These are phyloP conservation scores for Mycena vitilis DNA, from an alignment of 768 basidiomycete species.

Conservation along the genomic window DNA sequence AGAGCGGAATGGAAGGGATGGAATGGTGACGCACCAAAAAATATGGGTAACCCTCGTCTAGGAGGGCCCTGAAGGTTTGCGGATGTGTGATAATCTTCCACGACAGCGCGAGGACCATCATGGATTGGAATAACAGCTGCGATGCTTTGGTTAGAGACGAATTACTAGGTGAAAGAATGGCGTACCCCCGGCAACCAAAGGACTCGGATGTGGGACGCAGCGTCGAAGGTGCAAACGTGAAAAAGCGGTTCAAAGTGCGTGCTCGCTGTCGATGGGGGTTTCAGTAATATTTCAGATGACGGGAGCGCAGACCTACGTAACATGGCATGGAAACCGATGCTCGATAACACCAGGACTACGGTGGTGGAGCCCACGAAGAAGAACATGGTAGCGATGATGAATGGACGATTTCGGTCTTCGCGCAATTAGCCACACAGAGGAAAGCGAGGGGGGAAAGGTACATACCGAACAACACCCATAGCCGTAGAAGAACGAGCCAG, in stretches of 20 bases:
- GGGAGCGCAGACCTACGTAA: not conserved
- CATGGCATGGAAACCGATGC: not conserved
- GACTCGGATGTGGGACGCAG: not conserved
- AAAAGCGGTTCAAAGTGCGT: not conserved
- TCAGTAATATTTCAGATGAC: not conserved
- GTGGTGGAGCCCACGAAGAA: constrained; percentile 1
- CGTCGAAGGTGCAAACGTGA: not conserved
- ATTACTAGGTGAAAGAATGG: not conserved
- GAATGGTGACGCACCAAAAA: constrained; percentile 11
- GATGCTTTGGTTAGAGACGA: not conserved
- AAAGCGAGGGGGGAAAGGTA: not conserved
- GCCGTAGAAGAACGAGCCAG: constrained; percentile 52
- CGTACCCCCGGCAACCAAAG: constrained; percentile 22
- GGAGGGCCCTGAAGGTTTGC: not conserved
- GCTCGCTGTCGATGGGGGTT: not conserved
- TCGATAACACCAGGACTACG: not conserved
- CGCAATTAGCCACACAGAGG: not conserved
- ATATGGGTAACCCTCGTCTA: constrained; percentile 6
- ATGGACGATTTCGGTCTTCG: constrained; percentile 21
- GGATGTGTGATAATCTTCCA: constrained; percentile 7
- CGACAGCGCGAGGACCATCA: constrained; percentile 3
- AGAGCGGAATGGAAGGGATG: too few relatives aligned
- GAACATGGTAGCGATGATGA: constrained; percentile 16
- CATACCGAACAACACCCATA: constrained; percentile 52
- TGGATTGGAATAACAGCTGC: constrained; percentile 11